Evolutionary conservation across 768 basidiomycete genomes (phyloP).

Genomic region (Amanita phalloides): DNA sequence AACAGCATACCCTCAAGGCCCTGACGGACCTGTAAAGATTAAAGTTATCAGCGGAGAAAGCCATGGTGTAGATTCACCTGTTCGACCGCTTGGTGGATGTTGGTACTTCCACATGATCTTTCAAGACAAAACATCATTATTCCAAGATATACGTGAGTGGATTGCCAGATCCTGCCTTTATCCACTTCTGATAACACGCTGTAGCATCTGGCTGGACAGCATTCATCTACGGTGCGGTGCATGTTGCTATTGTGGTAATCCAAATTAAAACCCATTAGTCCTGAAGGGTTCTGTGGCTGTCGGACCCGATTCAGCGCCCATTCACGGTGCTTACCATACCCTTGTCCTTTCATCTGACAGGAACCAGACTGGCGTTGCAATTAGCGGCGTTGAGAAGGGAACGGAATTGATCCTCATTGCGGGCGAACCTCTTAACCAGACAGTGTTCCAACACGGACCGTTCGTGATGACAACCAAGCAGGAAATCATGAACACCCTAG

Average conservation of each 20-base stretch:
- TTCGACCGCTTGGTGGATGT: slow-evolving; percentile 85
- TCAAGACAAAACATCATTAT: slow-evolving; percentile 49
- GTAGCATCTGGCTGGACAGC: slow-evolving; percentile 62
- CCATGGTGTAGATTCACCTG: slow-evolving; percentile 79
- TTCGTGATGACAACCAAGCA: slow-evolving; percentile 78
- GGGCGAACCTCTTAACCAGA: slow-evolving; percentile 83
- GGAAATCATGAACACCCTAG: slow-evolving; percentile 74
- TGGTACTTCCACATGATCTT: slow-evolving; percentile 85
- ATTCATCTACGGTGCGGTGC: slow-evolving; percentile 66
- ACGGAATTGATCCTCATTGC: slow-evolving; percentile 78
- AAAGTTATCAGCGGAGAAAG: slow-evolving; percentile 88
- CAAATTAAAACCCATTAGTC: slow-evolving; percentile 23
- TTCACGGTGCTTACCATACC: slow-evolving; percentile 61
- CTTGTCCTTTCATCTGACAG: slow-evolving; percentile 62
- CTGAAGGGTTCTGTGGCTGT: slow-evolving; percentile 58
- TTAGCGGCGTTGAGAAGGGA: slow-evolving; percentile 46
- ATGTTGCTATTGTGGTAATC: neutral
- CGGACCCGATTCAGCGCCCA: slow-evolving; percentile 31
- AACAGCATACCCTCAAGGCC: slow-evolving; percentile 59
- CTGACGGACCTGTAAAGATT: slow-evolving; percentile 55
- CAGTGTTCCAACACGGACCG: slow-evolving; percentile 79
- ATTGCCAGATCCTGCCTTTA: neutral
- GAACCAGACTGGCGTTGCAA: slow-evolving; percentile 55
- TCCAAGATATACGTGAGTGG: slow-evolving; percentile 71
- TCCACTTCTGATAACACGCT: neutral